Percentiles rank a stretch among this genome's conserved stretches.
Conservation (phyloP, 2,329 filamentous ascomycete species). For the Alternaria hordeiaustralica region DNA sequence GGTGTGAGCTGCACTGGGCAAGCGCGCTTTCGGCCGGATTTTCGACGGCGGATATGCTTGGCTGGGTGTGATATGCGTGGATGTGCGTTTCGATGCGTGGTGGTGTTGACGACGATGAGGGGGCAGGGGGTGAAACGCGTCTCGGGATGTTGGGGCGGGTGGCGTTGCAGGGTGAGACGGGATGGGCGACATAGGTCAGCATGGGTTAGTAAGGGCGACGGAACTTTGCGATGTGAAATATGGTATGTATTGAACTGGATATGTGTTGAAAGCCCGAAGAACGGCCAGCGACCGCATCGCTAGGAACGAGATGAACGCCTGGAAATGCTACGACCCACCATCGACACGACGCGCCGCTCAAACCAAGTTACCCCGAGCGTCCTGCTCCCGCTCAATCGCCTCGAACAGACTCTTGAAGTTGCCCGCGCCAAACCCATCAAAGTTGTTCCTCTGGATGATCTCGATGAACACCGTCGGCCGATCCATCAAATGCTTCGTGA, state of each 20-base stretch:
- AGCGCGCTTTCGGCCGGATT: neutral
- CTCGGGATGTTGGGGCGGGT: neutral
- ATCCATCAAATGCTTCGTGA: slow-evolving; percentile 82
- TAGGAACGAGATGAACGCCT: slow-evolving; percentile 4
- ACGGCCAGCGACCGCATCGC: neutral
- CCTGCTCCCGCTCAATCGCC: slow-evolving; percentile 93
- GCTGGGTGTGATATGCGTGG: neutral
- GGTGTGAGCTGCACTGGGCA: neutral
- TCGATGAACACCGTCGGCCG: slow-evolving; percentile 94
- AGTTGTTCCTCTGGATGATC: slow-evolving; percentile 91
- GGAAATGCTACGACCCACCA: slow-evolving; percentile 3
- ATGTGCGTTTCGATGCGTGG: slow-evolving; percentile 1
- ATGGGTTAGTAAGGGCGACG: neutral
- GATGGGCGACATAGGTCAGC: neutral
- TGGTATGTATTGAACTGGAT: neutral
- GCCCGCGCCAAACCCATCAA: slow-evolving; percentile 90
- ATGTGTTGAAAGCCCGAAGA: neutral
- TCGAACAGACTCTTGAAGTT: slow-evolving; percentile 97
- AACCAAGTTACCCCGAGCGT: slow-evolving; percentile 76
- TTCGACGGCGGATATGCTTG: neutral
- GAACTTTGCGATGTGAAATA: neutral
- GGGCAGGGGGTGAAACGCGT: slow-evolving; percentile 2
- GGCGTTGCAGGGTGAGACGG: slow-evolving; percentile 8
- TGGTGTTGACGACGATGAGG: neutral
- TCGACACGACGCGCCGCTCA: slow-evolving; percentile 8